Evolutionary conservation across 176 grass and related monocot genomes (phyloP), one percentile per base, ranked within the genome.

Genomic region (Otatea glauca): DNA sequence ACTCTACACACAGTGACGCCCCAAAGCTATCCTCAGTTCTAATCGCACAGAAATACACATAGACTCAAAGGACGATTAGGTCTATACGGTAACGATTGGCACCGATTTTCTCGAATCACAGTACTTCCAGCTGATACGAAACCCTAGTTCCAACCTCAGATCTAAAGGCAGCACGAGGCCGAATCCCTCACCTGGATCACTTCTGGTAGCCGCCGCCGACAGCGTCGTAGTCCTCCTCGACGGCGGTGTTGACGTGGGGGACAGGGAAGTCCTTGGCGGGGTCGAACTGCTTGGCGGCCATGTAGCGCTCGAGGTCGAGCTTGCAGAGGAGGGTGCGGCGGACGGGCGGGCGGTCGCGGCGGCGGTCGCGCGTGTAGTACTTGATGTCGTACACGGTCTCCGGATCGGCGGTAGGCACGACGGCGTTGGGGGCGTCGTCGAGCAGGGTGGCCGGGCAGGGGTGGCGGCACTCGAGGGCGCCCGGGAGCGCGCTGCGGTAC

Each of bases 311-410:
- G 49, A 96, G 77, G 14, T 99, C 88, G 43, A 91, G 83, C 84
- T 99, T 96, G 88, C 87, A 81, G 64, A 99, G 83, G 65, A 99
- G 69, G 43, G 93, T 96, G 68, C 89, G 93, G 34, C 89, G 88
- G 25, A 94, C 88, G 9, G 93, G 96, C 51, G 93, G 93, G 61
- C 91, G 96, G 81, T 94, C 49, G 80, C 75, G 87, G 54, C 93
- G 91, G 59, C 88, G 0, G 59, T 99, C 96, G 74, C 93, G 96
- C 3, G 91, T 84, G 84, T 89, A 92, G 86, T 99, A 99, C 79
- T 96, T 96, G 88, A 99, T 99, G 78, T 94, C 96, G 65, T 87
- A 96, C 37, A 99, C 96, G 7, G 91, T 94, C 51, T 91, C 96
- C 18, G 93, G 96, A 7, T 99, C 86, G 69, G 96, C 89, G 47